Evolutionary conservation across 495 filamentous ascomycete genomes (phyloP).

Genomic region (Hypoxylon perforatum): DNA sequence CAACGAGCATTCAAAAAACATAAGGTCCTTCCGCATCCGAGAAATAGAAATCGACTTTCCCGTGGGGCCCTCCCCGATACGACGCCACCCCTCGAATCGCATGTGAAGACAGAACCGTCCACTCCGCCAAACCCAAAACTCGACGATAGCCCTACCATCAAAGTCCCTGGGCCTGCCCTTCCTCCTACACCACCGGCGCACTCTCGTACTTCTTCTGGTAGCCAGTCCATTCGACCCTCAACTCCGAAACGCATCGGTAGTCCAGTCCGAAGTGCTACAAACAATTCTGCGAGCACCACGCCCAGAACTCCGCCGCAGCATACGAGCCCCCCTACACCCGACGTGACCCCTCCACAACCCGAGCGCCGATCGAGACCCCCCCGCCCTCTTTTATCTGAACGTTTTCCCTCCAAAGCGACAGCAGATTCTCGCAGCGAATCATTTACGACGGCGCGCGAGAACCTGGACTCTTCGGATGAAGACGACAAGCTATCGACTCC

Average conservation of each 20-base stretch:
- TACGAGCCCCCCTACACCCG: slow-evolving; percentile 73
- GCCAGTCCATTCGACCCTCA: slow-evolving; percentile 49
- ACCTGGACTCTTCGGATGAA: slow-evolving; percentile 70
- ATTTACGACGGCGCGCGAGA: slow-evolving; percentile 77
- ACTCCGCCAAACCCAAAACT: slow-evolving; percentile 47
- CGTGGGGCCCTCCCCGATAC: slow-evolving; percentile 35
- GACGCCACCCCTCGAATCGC: slow-evolving; percentile 36
- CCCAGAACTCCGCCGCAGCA: slow-evolving; percentile 70
- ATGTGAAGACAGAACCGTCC: slow-evolving; percentile 28
- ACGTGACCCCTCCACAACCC: slow-evolving; percentile 73
- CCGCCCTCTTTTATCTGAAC: slow-evolving; percentile 53
- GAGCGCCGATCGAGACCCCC: slow-evolving; percentile 50
- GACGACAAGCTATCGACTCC: slow-evolving; percentile 58
- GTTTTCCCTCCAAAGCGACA: slow-evolving; percentile 58
- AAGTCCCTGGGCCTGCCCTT: slow-evolving; percentile 50
- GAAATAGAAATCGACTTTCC: slow-evolving; percentile 43
- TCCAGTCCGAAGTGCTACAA: slow-evolving; percentile 48
- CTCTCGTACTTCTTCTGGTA: slow-evolving; percentile 61
- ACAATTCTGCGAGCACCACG: slow-evolving; percentile 39
- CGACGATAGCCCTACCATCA: slow-evolving; percentile 36
- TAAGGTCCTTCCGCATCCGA: slow-evolving; percentile 64
- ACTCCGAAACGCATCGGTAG: slow-evolving; percentile 48
- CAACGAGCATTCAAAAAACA: slow-evolving; percentile 64
- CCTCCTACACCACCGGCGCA: slow-evolving; percentile 67
- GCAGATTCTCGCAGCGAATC: slow-evolving; percentile 73